These are phyloP conservation scores for Fraxinus platypoda DNA, from an alignment of 305 asterid genomes.

Conservation along the genomic window DNA sequence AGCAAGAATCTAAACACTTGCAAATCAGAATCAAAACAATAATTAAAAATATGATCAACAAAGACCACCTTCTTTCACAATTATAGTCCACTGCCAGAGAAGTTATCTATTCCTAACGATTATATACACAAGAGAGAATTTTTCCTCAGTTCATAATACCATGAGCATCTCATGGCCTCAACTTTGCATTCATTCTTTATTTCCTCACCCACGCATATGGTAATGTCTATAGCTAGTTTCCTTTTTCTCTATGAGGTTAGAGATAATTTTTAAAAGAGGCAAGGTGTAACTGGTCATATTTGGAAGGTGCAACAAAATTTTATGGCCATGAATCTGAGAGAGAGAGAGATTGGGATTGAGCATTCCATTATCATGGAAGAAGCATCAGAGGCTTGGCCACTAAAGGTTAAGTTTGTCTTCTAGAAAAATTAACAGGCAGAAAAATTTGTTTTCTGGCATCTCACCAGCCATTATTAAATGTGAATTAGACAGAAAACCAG, in stretches of 20 bases:
- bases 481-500: not conserved
- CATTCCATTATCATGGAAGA: not conserved
- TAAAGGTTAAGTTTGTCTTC: not conserved
- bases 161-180: not conserved
- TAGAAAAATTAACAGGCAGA: not conserved
- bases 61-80: not conserved
- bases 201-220: not conserved
- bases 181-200: not conserved
- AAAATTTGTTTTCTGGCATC: not conserved
- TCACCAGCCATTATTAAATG: not conserved
- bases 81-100: not conserved
- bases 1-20: not conserved
- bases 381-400: not conserved
- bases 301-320: not conserved
- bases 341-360: not conserved
- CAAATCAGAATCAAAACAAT: not conserved
- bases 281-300: not conserved
- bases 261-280: not conserved
- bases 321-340: not conserved
- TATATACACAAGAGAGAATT: not conserved
- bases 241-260: not conserved
- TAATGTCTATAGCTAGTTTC: not conserved
- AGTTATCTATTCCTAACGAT: not conserved
- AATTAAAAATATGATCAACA: not conserved
- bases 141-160: not conserved